Conservation (phyloP, 345 rosid genomes). For the Excoecaria cochinchinensis region DNA sequence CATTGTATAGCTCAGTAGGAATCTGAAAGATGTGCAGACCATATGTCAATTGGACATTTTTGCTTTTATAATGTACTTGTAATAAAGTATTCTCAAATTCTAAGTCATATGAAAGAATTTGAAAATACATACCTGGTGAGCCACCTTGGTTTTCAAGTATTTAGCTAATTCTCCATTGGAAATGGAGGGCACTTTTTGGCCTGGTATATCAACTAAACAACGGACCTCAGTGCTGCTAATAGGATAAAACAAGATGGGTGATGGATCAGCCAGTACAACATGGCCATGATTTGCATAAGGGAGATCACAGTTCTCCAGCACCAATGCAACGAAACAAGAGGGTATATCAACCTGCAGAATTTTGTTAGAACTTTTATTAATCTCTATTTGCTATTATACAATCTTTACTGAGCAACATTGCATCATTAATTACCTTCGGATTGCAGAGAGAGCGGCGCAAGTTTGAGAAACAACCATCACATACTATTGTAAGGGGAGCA, state of each 20-base stretch:
- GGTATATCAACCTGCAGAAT: constrained; percentile 53
- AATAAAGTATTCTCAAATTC: no score
- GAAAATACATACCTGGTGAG: constrained; percentile 42
- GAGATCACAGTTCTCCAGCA: constrained; percentile 59
- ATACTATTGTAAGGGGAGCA: constrained; percentile 74
- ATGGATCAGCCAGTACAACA: constrained; percentile 57
- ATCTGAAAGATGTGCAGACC: constrained; percentile 25
- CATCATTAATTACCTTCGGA: constrained; percentile 45
- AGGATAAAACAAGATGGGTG: constrained; percentile 54
- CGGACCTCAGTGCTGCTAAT: constrained; percentile 64
- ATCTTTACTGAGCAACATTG: not conserved
- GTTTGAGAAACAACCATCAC: constrained; percentile 82
- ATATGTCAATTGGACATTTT: not conserved
- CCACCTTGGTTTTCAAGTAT: constrained; percentile 52
- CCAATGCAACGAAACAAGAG: constrained; percentile 59
- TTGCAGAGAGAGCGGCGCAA: constrained; percentile 73
- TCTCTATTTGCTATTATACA: not conserved
- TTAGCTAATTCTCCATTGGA: constrained; percentile 65
- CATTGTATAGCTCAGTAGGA: constrained; percentile 37
- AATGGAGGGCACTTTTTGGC: constrained; percentile 59
- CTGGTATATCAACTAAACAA: constrained; percentile 67
- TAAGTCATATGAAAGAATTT: not conserved
- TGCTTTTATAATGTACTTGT: no score
- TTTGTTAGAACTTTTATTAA: not conserved
- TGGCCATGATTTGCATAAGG: constrained; percentile 54